phyloP scores from a whole-genome alignment of 345 rosid genomes.

The Populus pruinosa region DNA sequence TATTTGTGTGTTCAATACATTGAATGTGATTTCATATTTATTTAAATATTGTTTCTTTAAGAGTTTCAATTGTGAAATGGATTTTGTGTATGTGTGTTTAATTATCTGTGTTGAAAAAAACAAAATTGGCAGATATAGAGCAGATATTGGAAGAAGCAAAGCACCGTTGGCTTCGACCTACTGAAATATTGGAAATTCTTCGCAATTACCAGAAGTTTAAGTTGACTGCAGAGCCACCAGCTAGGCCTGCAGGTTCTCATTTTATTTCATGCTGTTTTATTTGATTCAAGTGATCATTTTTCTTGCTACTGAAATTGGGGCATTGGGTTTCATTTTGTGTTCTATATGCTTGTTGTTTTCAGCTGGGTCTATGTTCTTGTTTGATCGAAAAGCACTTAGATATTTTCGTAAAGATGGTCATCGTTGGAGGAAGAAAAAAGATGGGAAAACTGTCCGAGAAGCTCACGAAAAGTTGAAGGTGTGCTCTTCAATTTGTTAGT shows the following conservation, averaged over 20 bases:
- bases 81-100: not conserved
- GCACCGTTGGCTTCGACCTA: slow-evolving; percentile 64
- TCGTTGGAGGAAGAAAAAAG: slow-evolving; percentile 91
- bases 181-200: slow-evolving; percentile 56
- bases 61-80: not conserved
- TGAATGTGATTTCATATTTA: not conserved
- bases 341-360: slow-evolving; percentile 12
- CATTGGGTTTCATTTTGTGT: not conserved
- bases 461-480: slow-evolving; percentile 99
- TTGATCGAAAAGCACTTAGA: slow-evolving; percentile 78
- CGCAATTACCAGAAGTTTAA: slow-evolving; percentile 39
- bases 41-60: too few relatives aligned
- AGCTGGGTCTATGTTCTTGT: slow-evolving; percentile 86
- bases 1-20: not conserved
- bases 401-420: slow-evolving; percentile 93
- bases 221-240: slow-evolving; percentile 42
- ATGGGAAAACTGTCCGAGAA: slow-evolving; percentile 92
- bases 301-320: not conserved
- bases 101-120: not conserved
- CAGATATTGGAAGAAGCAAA: slow-evolving; percentile 28
- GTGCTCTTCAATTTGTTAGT: slow-evolving; percentile 48
- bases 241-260: slow-evolving; percentile 47
- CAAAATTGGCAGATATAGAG: slow-evolving; percentile 2
- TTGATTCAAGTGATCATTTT: not conserved
- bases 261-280: not conserved